Evolutionary conservation across 1,284 basidiomycete species (phyloP).

Genomic region (Volvariella volvacea): DNA sequence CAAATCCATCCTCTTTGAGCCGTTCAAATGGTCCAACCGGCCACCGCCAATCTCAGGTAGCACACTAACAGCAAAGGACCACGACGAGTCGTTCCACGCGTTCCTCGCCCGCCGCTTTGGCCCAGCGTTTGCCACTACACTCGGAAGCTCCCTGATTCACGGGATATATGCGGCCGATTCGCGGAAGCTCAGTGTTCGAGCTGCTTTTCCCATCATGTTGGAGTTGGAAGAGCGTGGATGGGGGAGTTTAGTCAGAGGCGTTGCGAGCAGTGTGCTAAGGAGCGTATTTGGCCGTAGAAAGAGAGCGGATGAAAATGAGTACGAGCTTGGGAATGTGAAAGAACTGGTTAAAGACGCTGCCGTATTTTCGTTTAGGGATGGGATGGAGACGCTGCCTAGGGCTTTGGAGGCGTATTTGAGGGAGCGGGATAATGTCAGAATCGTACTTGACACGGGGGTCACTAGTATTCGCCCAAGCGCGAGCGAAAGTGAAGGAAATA

Average conservation of each 20-base stretch:
- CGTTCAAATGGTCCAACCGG: conserved; percentile 39
- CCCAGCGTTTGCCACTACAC: conserved; percentile 57
- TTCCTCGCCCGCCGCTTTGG: conserved; percentile 81
- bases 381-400: conserved; percentile 64
- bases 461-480: conserved; percentile 20
- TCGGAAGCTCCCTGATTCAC: conserved; percentile 84
- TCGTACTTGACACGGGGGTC: conserved; percentile 42
- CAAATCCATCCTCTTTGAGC: conserved; percentile 51
- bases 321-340: conserved; percentile 48
- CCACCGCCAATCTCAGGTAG: conserved; percentile 14
- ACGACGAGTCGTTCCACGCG: conserved; percentile 79
- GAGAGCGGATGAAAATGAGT: conserved; percentile 22
- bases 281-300: conserved; percentile 14
- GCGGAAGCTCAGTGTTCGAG: conserved; percentile 64
- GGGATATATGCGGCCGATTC: conserved; percentile 92
- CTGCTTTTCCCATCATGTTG: conserved; percentile 73
- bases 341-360: conserved; percentile 54
- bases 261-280: no score
- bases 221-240: conserved; percentile 58
- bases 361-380: conserved; percentile 78
- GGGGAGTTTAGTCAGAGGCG: conserved; percentile 67
- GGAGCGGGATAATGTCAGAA: conserved; percentile 46
- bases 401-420: conserved; percentile 48
- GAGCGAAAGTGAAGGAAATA: conserved; percentile 14
- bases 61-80: conserved; percentile 12